Percentiles rank a stretch among this genome's conserved stretches.
These are phyloP conservation scores for Gloeophyllum trabeum DNA, from an alignment of 768 basidiomycete species.

Conservation along the genomic window DNA sequence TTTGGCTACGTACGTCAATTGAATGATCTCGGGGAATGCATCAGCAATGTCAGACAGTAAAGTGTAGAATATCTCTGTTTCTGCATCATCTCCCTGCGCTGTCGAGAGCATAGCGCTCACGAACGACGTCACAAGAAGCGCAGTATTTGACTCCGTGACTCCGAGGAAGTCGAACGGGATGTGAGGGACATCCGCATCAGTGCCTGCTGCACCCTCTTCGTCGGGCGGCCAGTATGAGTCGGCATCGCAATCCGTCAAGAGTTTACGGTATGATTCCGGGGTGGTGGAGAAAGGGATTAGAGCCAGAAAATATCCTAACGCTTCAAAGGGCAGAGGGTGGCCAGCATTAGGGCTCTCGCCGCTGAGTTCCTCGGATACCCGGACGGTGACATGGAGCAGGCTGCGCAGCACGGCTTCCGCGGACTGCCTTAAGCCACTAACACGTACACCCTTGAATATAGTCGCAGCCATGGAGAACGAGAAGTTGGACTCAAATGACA, in stretches of 20 bases:
- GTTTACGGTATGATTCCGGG: slow-evolving; percentile 37
- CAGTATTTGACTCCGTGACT: slow-evolving; percentile 47
- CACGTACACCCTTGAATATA: slow-evolving; percentile 80
- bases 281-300: slow-evolving; percentile 60
- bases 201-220: slow-evolving; percentile 27
- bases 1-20: slow-evolving; percentile 49
- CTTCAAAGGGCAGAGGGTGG: slow-evolving; percentile 40
- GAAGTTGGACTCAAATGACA: slow-evolving; percentile 72
- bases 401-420: slow-evolving; percentile 53
- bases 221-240: slow-evolving; percentile 34
- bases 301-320: slow-evolving; percentile 71
- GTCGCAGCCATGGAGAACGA: slow-evolving; percentile 76
- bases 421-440: slow-evolving; percentile 47
- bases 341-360: slow-evolving; percentile 21
- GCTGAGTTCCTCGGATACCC: slow-evolving; percentile 20
- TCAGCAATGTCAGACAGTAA: slow-evolving; percentile 62
- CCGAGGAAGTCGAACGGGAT: slow-evolving; percentile 50
- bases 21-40: slow-evolving; percentile 59
- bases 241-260: slow-evolving; percentile 55
- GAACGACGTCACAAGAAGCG: slow-evolving; percentile 67
- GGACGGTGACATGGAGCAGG: slow-evolving; percentile 50
- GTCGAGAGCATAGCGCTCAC: slow-evolving; percentile 62
- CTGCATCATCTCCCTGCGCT: slow-evolving; percentile 70
- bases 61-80: slow-evolving; percentile 71
- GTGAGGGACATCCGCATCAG: slow-evolving; percentile 32